Conservation (phyloP, 352 stramenopile genomes). For the Phytophthora lateralis region DNA sequence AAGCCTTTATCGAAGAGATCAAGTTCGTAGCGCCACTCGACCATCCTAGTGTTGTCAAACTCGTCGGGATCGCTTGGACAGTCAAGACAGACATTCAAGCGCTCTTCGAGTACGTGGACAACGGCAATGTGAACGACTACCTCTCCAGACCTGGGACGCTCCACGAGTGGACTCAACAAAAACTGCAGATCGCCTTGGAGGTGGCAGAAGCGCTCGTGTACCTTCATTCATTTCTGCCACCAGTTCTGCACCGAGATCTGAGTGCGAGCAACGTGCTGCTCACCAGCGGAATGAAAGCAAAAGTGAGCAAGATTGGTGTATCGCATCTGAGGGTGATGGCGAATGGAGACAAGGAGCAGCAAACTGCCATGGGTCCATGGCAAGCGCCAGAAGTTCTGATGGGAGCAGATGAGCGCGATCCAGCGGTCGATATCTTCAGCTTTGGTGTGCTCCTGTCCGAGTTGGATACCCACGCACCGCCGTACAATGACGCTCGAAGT, state of each 20-base stretch:
- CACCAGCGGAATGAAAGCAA: constrained; percentile 25
- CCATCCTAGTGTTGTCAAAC: constrained; percentile 51
- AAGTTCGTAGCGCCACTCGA: constrained; percentile 52
- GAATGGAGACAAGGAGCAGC: constrained; percentile 14
- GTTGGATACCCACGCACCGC: constrained; percentile 46
- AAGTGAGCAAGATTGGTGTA: constrained; percentile 34
- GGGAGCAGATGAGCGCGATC: constrained; percentile 29
- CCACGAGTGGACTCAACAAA: constrained; percentile 40
- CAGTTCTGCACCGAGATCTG: constrained; percentile 58
- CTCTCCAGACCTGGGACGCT: constrained; percentile 28
- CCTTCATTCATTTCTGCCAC: constrained; percentile 54
- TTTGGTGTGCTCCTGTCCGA: constrained; percentile 51
- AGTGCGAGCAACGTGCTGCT: constrained; percentile 65
- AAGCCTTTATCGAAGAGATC: constrained; percentile 58
- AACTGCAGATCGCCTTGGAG: constrained; percentile 48
- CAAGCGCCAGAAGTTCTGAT: constrained; percentile 50
- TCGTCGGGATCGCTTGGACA: constrained; percentile 64
- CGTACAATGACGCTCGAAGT: constrained; percentile 38
- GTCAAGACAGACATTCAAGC: constrained; percentile 55
- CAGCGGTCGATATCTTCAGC: constrained; percentile 43
- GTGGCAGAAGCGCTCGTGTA: constrained; percentile 62
- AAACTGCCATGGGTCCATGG: constrained; percentile 31
- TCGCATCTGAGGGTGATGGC: constrained; percentile 8
- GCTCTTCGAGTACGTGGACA: constrained; percentile 71
- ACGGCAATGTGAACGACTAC: constrained; percentile 50